These are phyloP conservation scores for Nemania sp. DNA, from an alignment of 2,329 filamentous ascomycete genomes.

Conservation along the genomic window DNA sequence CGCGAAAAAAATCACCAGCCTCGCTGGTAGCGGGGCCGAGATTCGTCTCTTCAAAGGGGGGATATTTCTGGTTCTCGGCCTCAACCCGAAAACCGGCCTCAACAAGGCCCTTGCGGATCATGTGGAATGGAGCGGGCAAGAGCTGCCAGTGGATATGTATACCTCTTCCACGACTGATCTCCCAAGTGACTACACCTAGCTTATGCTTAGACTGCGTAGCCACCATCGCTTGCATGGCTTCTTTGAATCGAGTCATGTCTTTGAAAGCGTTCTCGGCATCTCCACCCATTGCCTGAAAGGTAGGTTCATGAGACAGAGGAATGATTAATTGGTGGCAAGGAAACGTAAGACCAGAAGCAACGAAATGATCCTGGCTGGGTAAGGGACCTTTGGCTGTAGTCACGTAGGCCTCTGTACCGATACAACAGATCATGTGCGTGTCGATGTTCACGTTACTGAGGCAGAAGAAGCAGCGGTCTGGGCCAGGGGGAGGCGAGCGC, in stretches of 20 bases:
- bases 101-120: constrained; percentile 73
- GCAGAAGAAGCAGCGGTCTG: constrained; percentile 91
- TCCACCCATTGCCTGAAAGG: constrained; percentile 67
- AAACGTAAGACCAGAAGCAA: constrained; percentile 66
- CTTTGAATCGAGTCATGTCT: constrained; percentile 84
- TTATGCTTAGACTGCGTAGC: constrained; percentile 54
- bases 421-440: constrained; percentile 85
- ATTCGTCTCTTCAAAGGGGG: constrained; percentile 53
- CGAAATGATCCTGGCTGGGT: constrained; percentile 70
- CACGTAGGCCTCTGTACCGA: constrained; percentile 84
- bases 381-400: constrained; percentile 92
- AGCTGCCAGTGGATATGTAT: constrained; percentile 96
- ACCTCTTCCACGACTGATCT: constrained; percentile 79
- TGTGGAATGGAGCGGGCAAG: constrained; percentile 70
- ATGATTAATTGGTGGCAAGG: constrained; percentile 91
- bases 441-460: constrained; percentile 83
- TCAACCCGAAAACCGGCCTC: constrained; percentile 89
- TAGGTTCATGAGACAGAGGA: constrained; percentile 79
- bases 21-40: constrained; percentile 55
- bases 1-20: constrained; percentile 72
- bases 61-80: constrained; percentile 71
- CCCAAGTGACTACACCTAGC: constrained; percentile 87
- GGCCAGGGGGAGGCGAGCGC: constrained; percentile 62
- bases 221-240: constrained; percentile 79
- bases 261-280: constrained; percentile 64